A percentile compares a stretch with the other conserved stretches of the same genome.
phyloP scores from a whole-genome alignment of 1,139 yeast species.

The Zygoascus meyerae region DNA sequence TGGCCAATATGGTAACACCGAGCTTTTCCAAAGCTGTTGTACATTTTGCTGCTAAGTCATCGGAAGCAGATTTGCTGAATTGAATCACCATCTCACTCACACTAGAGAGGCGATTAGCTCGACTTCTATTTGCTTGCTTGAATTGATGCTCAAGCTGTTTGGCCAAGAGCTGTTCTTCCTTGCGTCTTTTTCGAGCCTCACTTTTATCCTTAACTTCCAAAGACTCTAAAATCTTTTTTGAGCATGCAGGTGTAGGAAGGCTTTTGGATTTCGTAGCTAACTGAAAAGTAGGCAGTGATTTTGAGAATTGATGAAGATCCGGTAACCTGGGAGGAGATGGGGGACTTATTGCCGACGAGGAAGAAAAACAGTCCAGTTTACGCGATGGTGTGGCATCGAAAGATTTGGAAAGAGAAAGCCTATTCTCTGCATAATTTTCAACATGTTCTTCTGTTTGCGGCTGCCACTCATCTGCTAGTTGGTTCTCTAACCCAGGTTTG shows the following conservation, averaged over 20 bases:
- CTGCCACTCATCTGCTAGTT: too few relatives aligned
- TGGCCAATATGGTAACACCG: not conserved
- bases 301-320: not conserved
- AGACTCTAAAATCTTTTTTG: too few relatives aligned
- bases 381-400: too few relatives aligned
- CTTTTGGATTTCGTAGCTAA: not conserved
- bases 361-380: not conserved
- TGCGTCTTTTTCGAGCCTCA: conserved; percentile 1
- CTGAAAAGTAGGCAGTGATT: not conserved
- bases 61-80: conserved; percentile 10
- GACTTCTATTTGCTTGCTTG: conserved; percentile 4
- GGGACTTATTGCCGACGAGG: not conserved
- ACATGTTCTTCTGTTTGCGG: too few relatives aligned
- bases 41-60: conserved; percentile 8
- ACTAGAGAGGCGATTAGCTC: conserved; percentile 6
- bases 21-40: conserved; percentile 1
- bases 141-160: conserved; percentile 1
- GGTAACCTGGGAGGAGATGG: conserved; percentile 2
- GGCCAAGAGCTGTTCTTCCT: not conserved
- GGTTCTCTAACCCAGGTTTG: too few relatives aligned
- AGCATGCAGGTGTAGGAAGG: not conserved
- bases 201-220: too few relatives aligned
- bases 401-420: too few relatives aligned
- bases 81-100: conserved; percentile 20
- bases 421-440: too few relatives aligned